Evolutionary conservation across 1,139 yeast genomes (phyloP), one percentile per base, ranked within the genome.

Genomic region (Sugiyamaella castrensis): DNA sequence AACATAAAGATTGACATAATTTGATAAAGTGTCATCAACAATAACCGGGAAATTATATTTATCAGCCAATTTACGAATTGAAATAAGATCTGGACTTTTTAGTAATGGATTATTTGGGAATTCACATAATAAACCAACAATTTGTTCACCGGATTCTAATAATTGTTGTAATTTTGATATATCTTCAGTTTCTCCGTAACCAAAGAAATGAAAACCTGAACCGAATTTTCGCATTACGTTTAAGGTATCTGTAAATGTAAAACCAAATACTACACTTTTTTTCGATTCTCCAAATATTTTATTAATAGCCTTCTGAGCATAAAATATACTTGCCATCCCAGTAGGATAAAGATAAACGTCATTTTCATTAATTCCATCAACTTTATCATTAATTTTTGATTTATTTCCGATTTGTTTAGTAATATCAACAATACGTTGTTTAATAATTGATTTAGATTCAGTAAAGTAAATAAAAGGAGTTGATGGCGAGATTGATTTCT

Each of bases 1-100:
- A 2, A 87, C 87, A 60, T 87, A 87, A 46, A 88, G 78, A 66
- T 92, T 94, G 54, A 86, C 76, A 62, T 88, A 84, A 61, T 92
- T 92, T 19, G 97, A 98, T 26, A 89, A 85, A 0, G 98, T 92
- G 63, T 92, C 98, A 67, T 92, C 98, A 35, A 92, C 83, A 12
- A 87, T 87, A 37, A 92, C 80, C 8, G 82, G 82, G 68, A 92
- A 94, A 2, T 77, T 75, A 67, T 75, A 86, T 60, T 82, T 73
- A 54, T 81, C 81, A 5, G 95, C 83, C 53, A 94, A 74, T 50
- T 73, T 63, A 51, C 84, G 77, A 48, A 89, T 77, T 57, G 81
- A 76, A 45, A 66, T 65, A 61, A 94, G 72, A 64, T 92, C 81
- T 1, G 97, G 96, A 33, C 96, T 82, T 61, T 82, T 85, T 57